Conservation (phyloP, 1,139 yeast genomes). For the Hyphopichia pseudoburtonii region DNA sequence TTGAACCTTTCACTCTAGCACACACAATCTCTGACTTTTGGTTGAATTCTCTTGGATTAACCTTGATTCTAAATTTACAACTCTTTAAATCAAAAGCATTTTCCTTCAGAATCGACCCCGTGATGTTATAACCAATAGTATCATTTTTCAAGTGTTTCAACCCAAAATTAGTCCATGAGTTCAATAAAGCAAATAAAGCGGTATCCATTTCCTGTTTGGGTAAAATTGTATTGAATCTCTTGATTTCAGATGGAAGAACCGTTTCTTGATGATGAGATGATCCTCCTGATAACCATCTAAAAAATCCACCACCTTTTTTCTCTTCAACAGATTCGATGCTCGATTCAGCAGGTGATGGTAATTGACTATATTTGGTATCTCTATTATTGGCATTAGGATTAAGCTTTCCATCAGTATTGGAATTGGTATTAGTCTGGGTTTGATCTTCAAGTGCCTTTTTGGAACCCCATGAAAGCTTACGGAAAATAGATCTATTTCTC, state of each 20-base stretch:
- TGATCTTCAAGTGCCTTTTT: slow-evolving; percentile 35
- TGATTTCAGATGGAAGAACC: slow-evolving; percentile 26
- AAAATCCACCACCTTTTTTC: slow-evolving; percentile 31
- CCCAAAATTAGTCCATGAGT: slow-evolving; percentile 73
- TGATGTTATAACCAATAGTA: slow-evolving; percentile 43
- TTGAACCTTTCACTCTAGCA: slow-evolving; percentile 46
- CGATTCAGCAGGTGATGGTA: slow-evolving; percentile 43
- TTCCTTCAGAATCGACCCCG: slow-evolving; percentile 60
- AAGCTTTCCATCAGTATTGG: slow-evolving; percentile 6
- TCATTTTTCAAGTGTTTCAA: slow-evolving; percentile 55
- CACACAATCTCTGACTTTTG: slow-evolving; percentile 50
- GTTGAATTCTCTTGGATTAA: slow-evolving; percentile 38
- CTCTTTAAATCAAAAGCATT: slow-evolving; percentile 65
- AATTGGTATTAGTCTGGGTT: too few relatives aligned
- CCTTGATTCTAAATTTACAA: slow-evolving; percentile 60
- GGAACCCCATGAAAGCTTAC: slow-evolving; percentile 62
- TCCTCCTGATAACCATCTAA: slow-evolving; percentile 45
- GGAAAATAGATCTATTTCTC: slow-evolving; percentile 53
- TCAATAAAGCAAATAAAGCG: slow-evolving; percentile 61
- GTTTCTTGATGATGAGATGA: slow-evolving; percentile 19
- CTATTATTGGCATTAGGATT: neutral
- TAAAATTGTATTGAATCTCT: slow-evolving; percentile 42
- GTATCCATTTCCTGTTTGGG: slow-evolving; percentile 59
- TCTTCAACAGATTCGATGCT: slow-evolving; percentile 34
- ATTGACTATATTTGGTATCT: slow-evolving; percentile 15